phyloP scores from a whole-genome alignment of 2,329 filamentous ascomycete genomes.

The Fusarium sp. region DNA sequence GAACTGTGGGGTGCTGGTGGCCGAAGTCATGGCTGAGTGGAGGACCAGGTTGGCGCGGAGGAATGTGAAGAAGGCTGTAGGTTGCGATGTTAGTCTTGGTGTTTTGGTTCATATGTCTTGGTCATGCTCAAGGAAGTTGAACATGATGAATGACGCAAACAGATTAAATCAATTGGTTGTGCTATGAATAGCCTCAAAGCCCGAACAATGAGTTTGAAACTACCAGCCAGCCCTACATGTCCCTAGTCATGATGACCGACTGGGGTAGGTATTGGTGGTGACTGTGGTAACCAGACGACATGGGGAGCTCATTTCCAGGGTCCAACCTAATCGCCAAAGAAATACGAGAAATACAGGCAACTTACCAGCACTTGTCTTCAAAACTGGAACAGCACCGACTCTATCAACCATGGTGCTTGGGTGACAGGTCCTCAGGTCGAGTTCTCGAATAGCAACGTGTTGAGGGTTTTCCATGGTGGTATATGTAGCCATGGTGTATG shows the following conservation, averaged over 20 bases:
- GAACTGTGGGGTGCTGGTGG: slow-evolving; percentile 71
- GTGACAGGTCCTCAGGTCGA: slow-evolving; percentile 59
- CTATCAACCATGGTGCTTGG: slow-evolving; percentile 61
- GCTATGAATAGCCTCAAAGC: slow-evolving; percentile 1
- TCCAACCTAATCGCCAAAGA: slow-evolving; percentile 6
- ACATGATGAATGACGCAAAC: slow-evolving; percentile 2
- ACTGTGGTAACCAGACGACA: slow-evolving; percentile 35
- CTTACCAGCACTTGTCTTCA: slow-evolving; percentile 70
- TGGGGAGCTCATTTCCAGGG: slow-evolving; percentile 21
- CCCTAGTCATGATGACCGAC: slow-evolving; percentile 6
- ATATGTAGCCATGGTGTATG: slow-evolving; percentile 27
- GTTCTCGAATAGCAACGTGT: slow-evolving; percentile 56
- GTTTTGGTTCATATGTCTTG: slow-evolving; percentile 3
- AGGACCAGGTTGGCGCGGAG: slow-evolving; percentile 82
- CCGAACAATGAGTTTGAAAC: slow-evolving; percentile 3
- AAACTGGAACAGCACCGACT: slow-evolving; percentile 64
- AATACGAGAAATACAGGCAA: slow-evolving; percentile 31
- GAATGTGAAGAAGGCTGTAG: slow-evolving; percentile 81
- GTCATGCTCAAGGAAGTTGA: background rate
- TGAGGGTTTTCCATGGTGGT: slow-evolving; percentile 45
- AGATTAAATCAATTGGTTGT: background rate
- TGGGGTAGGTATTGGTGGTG: slow-evolving; percentile 28
- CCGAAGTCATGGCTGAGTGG: slow-evolving; percentile 68
- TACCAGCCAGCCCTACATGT: background rate
- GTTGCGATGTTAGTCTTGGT: slow-evolving; percentile 30